These are phyloP conservation scores for Fusarium cyanostomum DNA, from an alignment of 2,329 filamentous ascomycete species.

Conservation along the genomic window DNA sequence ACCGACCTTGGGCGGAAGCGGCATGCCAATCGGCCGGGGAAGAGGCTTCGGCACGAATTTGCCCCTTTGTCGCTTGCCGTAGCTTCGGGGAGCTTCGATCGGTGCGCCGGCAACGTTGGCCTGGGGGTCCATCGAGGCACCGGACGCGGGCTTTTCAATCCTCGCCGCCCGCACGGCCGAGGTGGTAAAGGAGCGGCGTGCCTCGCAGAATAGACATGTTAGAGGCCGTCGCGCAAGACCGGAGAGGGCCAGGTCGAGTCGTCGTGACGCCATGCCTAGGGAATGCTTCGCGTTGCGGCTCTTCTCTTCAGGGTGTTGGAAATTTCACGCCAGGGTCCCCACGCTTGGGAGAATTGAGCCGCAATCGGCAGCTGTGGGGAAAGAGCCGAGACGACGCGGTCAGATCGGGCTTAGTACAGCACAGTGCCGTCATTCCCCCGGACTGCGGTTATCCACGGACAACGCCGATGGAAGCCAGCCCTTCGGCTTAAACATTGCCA, in stretches of 20 bases:
- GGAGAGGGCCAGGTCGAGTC: slow-evolving; percentile 44
- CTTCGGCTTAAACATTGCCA: slow-evolving; percentile 39
- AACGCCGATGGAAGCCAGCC: slow-evolving; percentile 47
- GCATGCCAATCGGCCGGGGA: slow-evolving; percentile 82
- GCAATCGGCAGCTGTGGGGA: slow-evolving; percentile 32
- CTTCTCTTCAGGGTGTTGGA: slow-evolving; percentile 28
- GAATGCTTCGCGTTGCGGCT: slow-evolving; percentile 17
- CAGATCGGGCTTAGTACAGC: slow-evolving; percentile 34
- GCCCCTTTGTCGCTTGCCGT: slow-evolving; percentile 62
- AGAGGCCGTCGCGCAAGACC: slow-evolving; percentile 48
- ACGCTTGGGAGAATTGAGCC: slow-evolving; percentile 17
- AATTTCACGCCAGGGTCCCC: slow-evolving; percentile 31
- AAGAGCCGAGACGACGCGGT: slow-evolving; percentile 31
- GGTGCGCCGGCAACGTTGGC: slow-evolving; percentile 56
- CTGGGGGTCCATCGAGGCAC: slow-evolving; percentile 51
- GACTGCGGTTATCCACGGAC: slow-evolving; percentile 53
- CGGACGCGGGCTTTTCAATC: slow-evolving; percentile 48
- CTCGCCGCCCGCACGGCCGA: slow-evolving; percentile 50
- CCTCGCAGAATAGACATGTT: slow-evolving; percentile 62
- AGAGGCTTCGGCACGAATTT: slow-evolving; percentile 68
- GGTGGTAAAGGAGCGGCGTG: slow-evolving; percentile 58
- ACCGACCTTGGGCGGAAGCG: slow-evolving; percentile 74
- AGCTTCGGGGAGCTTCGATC: slow-evolving; percentile 67
- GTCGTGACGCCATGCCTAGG: slow-evolving; percentile 46
- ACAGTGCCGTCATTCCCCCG: slow-evolving; percentile 41